phyloP scores from a whole-genome alignment of 2,329 filamentous ascomycete genomes.

The Botrytis elliptica region DNA sequence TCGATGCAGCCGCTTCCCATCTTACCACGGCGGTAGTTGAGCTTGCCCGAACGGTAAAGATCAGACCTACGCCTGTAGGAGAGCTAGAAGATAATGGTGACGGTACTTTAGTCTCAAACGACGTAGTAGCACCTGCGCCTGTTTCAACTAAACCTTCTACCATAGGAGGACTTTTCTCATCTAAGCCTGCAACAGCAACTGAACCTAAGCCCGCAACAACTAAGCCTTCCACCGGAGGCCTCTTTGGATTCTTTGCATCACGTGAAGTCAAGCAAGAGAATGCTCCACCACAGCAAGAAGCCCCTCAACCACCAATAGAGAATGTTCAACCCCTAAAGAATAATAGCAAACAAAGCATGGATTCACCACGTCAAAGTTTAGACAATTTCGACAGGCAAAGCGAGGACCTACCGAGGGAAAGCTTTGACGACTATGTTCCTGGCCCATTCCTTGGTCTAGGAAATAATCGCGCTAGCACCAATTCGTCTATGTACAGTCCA shows the following conservation, averaged over 20 bases:
- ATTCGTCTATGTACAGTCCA: slow-evolving; percentile 74
- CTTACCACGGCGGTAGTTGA: slow-evolving; percentile 84
- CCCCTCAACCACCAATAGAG: background rate
- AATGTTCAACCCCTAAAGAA: background rate
- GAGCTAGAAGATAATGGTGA: slow-evolving; percentile 80
- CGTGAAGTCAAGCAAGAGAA: slow-evolving; percentile 40
- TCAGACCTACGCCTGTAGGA: slow-evolving; percentile 69
- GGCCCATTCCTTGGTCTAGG: slow-evolving; percentile 58
- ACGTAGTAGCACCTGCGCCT: slow-evolving; percentile 47
- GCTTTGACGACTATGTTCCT: slow-evolving; percentile 34
- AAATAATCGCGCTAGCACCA: slow-evolving; percentile 58
- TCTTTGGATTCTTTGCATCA: slow-evolving; percentile 62
- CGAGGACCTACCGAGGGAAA: background rate
- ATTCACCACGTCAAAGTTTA: background rate
- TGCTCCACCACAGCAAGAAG: slow-evolving; percentile 14
- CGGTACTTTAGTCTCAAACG: slow-evolving; percentile 63
- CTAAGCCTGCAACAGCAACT: background rate
- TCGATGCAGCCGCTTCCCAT: slow-evolving; percentile 92
- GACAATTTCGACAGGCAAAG: background rate
- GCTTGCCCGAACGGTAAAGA: slow-evolving; percentile 78
- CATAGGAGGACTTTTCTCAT: background rate
- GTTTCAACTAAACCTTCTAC: background rate
- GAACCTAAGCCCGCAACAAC: slow-evolving; percentile 3
- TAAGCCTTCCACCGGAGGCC: background rate
- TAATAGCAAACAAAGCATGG: background rate